Percentiles rank a stretch among this genome's conserved stretches.
These are phyloP conservation scores for Spergularia bocconei DNA, from an alignment of 148 eudicot genomes.

Conservation along the genomic window DNA sequence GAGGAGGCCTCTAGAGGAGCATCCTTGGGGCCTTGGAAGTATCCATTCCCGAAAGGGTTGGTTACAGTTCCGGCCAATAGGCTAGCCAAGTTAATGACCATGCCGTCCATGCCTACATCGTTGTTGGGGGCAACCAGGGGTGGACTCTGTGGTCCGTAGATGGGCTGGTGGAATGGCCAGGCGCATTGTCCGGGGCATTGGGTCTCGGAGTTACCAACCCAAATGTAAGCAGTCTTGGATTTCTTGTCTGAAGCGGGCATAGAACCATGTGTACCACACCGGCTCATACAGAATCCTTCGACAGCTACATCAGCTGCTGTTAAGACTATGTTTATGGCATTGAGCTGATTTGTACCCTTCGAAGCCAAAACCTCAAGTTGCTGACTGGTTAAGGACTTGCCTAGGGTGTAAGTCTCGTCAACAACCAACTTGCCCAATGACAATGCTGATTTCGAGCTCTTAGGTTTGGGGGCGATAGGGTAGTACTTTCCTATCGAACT, in stretches of 20 bases:
- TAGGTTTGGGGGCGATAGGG: conserved; percentile 28
- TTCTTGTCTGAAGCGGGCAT: neutral
- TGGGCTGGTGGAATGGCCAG: conserved; percentile 58
- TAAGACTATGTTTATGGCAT: conserved; percentile 49
- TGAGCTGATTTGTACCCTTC: conserved; percentile 23
- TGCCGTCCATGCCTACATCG: conserved; percentile 51
- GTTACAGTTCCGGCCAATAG: conserved; percentile 45
- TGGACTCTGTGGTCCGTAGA: conserved; percentile 52
- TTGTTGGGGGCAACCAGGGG: conserved; percentile 44
- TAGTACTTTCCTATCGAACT: conserved; percentile 37
- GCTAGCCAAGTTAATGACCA: conserved; percentile 43
- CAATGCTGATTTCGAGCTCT: conserved; percentile 22
- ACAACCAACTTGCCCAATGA: conserved; percentile 27
- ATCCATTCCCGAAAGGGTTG: conserved; percentile 50
- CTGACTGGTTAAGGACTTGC: conserved; percentile 37
- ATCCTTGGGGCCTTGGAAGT: conserved; percentile 40
- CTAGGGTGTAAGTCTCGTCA: conserved; percentile 33
- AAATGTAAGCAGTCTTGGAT: conserved; percentile 32
- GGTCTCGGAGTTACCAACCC: conserved; percentile 52
- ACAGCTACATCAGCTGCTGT: conserved; percentile 45
- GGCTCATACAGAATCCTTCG: conserved; percentile 37
- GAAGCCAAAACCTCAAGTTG: conserved; percentile 35
- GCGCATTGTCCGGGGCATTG: conserved; percentile 46
- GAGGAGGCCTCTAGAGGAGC: conserved; percentile 52
- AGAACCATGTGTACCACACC: conserved; percentile 43